Conservation (phyloP, 768 basidiomycete species). For the Termitomyces sp. region DNA sequence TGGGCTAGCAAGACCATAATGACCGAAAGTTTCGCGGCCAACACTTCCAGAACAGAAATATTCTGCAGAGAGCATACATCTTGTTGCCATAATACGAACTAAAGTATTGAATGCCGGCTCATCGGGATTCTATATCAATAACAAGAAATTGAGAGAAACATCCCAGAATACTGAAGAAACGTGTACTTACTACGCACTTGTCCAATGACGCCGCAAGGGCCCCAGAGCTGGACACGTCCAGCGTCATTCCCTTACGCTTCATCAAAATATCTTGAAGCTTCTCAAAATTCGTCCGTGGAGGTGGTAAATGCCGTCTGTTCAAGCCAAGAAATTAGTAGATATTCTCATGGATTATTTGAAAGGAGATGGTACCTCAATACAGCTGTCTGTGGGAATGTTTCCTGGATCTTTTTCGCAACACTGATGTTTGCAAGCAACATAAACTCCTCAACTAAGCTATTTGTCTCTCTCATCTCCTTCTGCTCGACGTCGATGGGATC, state of each 20-base stretch:
- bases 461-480: constrained; percentile 88
- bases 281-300: constrained; percentile 91
- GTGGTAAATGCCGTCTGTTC: constrained; percentile 79
- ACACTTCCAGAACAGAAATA: constrained; percentile 98
- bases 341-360: neutral
- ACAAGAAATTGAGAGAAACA: neutral
- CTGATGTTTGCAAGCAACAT: constrained; percentile 98
- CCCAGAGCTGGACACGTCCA: constrained; percentile 90
- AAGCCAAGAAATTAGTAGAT: neutral
- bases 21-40: constrained; percentile 85
- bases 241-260: constrained; percentile 75
- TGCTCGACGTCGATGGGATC: constrained; percentile 98
- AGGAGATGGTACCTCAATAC: constrained; percentile 68
- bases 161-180: neutral
- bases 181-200: constrained; percentile 65
- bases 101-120: constrained; percentile 95
- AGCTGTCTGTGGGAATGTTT: constrained; percentile 93
- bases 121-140: constrained; percentile 53
- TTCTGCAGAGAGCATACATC: constrained; percentile 97
- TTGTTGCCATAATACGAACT: constrained; percentile 97
- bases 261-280: constrained; percentile 87
- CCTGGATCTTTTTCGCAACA: constrained; percentile 87
- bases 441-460: constrained; percentile 96
- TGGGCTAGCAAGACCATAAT: constrained; percentile 94
- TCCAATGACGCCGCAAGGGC: constrained; percentile 88